Evolutionary conservation across 2,329 filamentous ascomycete genomes (phyloP), one percentile per base, ranked within the genome.

Genomic region (Aspergillus puulaauensis): DNA sequence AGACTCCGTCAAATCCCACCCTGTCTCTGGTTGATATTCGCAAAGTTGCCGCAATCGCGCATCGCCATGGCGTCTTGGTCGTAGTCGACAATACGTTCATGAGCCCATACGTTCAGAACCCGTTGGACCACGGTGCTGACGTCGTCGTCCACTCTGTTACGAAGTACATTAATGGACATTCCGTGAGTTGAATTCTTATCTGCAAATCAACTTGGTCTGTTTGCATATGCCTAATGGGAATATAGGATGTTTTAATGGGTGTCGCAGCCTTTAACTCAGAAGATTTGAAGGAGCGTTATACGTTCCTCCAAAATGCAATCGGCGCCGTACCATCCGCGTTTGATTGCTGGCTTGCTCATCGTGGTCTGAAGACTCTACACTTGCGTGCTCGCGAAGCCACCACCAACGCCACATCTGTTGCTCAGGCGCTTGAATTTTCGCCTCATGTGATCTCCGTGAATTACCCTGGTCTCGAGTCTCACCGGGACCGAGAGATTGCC

Each of bases 81-180:
- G 95, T 99, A n/a, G 95, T 99, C 43, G 95, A 99, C 81, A 99
- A 99, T 81, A 99, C 95, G 19, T 99, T 99, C 82, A 82, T 98
- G 72, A 93, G 90, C 61, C 95, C 95, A 33, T 99, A 98, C 75
- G 85, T 99, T 48, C 95, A 99, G 79, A 98, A 96, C 77, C 95
- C 95, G 3, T 86, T 99, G 56, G 89, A 96, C 72, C 91, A 93
- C 73, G 95, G 95, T 67, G 95, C 95, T 66, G 95, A 99, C 76
- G 93, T 98, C 64, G 93, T 98, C 65, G 90, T 98, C 44, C 93
- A 98, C 83, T 93, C 88, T 55, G 95, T 99, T 56, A 99, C 95
- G 45, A 99, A 99, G 80, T 99, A 98, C 80, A 98, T 99, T 80
- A 98, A 98, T 75, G 95, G 95, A 51, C 95, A 99, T 80, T 86